Evolutionary conservation across 1,284 basidiomycete genomes (phyloP).

Genomic region (Hymenochaete sp.): DNA sequence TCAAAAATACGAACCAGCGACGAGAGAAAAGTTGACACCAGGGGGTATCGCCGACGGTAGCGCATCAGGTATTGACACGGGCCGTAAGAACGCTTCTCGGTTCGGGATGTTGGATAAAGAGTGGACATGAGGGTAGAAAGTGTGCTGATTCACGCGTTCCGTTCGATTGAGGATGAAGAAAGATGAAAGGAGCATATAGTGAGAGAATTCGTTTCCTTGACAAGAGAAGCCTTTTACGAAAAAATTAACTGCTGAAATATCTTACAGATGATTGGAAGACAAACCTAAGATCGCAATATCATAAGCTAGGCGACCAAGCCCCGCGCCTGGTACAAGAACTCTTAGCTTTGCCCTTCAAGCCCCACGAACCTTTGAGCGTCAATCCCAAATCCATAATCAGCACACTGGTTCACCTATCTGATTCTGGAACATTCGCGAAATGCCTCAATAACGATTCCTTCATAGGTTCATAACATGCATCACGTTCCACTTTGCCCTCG

Average conservation of each 20-base stretch:
- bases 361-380: no score
- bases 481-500: conserved; percentile 70
- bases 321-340: conserved; percentile 84
- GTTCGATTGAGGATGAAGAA: conserved; percentile 78
- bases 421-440: conserved; percentile 46
- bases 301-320: conserved; percentile 78
- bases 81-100: conserved; percentile 52
- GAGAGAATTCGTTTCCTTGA: conserved; percentile 91
- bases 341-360: conserved; percentile 44
- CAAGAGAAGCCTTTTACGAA: conserved; percentile 61
- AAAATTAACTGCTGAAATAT: not conserved
- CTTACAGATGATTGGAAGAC: conserved; percentile 15
- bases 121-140: conserved; percentile 83
- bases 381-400: conserved; percentile 6
- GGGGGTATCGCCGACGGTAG: conserved; percentile 63
- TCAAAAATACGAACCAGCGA: conserved; percentile 53
- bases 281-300: conserved; percentile 75
- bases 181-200: conserved; percentile 84
- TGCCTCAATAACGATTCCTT: conserved; percentile 62
- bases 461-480: conserved; percentile 72
- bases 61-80: conserved; percentile 76
- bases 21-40: conserved; percentile 67
- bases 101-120: conserved; percentile 76
- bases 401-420: conserved; percentile 39
- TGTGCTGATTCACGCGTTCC: conserved; percentile 53